Evolutionary conservation across 805 yeast species (phyloP), one percentile per base, ranked within the genome.

Genomic region (Barnettozyma californica): DNA sequence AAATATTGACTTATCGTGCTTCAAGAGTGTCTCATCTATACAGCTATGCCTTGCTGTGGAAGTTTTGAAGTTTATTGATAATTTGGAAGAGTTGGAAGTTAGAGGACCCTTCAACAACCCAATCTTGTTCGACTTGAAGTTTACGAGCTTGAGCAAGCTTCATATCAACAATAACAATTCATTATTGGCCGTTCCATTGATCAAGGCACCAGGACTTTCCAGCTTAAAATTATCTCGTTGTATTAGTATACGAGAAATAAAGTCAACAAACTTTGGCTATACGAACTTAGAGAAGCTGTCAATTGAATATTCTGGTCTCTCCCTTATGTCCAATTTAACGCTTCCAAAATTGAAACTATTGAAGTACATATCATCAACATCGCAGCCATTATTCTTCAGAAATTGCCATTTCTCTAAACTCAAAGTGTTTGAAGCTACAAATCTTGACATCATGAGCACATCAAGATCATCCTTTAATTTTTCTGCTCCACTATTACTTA

Each of bases 21-120:
- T 56, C 36, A 41, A 37, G 23, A n/a, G 27, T 10, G n/a, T 54
- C 1, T 23, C 33, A 8, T 37, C 48, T 2, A 42, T 54, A 5
- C 49, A 53, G 41, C 48, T 53, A 2, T 53, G 59, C 25, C 49
- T 44, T 43, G 53, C 56, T 23, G 51, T 47, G 11, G 52, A 53
- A 33, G 39, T 51, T n/a, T 37, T 55, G 34, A 37, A 20, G 31
- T 36, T 46, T 29, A 45, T 52, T 5, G 43, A 47, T 7, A 7
- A 10, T 13, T 20, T 53, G 14, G 36, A 42, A n/a, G 43, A 25
- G 9, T 27, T 55, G 14, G 53, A 53, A 43, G 48, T 54, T 5
- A 44, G 59, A 33, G 57, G 59, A 5, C 57, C 57, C 4, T 39
- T 55, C 11, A 26, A 10, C 11, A 46, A 53, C n/a, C 42, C 20